Base-by-base conservation (phyloP, 202 grass and related monocot genomes). In the Cymbopogon flexuosus region DNA sequence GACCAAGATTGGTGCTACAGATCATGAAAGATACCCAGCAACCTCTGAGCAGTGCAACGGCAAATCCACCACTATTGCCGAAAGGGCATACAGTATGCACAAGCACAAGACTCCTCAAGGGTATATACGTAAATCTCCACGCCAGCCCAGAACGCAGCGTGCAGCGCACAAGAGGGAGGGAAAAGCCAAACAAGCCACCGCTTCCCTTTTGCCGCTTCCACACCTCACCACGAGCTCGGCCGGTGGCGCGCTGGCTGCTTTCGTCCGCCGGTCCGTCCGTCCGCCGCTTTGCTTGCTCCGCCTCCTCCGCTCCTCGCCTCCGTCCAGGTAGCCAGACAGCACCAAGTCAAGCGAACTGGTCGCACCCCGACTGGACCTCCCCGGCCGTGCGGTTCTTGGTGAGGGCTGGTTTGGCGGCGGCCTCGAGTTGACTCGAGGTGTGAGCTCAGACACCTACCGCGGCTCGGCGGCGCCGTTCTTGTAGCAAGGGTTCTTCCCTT, bases 341-440 rank as follows among this genome's bases (percentile, higher is more conserved):
- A 13, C 22, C 34, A 45, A 29, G 45, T 84, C 69, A 51, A 80
- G 86, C 37, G 30, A 68, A 7, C 51, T 14, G 23, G 30, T 41
- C 18, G 46, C 62, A 23, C 36, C 30, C 64, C 12, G 61, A 14
- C 24, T 19, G 65, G 62, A 42, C 30, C 60, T 57, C 34, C 66
- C 65, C 73, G 82, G 58, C 29, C 78, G 83, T 58, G 52, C 71
- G 47, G 6, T 61, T 82, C 61, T 60, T 9, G 67, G 60, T 13
- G 78, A 61, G 33, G 37, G 47, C 35, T 49, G 24, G 4, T 29
- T 61, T 61, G 52, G 73, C 57, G 60, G 67, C 85, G 13, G 13
- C 43, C 73, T 49, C 49, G 64, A 35, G 29, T 80, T 68, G 61
- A 68, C 77, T 75, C 37, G 3, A 61, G 84, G 70, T 75, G 51